Base-by-base conservation (phyloP, 169 alveolate species). In the Theileria annulata region DNA sequence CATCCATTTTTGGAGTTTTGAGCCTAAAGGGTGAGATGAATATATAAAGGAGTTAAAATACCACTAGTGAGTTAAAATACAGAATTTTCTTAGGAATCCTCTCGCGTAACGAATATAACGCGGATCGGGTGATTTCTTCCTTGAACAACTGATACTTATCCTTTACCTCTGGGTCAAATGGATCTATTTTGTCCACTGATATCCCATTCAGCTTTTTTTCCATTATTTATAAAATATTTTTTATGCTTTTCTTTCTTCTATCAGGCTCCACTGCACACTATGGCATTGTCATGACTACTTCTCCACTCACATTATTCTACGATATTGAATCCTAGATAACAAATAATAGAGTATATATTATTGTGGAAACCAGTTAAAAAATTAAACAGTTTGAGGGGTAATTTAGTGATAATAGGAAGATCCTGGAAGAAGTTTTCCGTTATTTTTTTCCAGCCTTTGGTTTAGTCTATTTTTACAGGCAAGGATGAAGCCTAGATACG, bases 81-180 rank as follows among this genome's bases (percentile, higher is more conserved):
- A 94, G 84, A n/a, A 94, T 94, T 70, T 94, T 93, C 30, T 73
- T 64, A 0, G 97, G 97, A 51, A 94, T 94, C 51, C 96, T 86
- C 49, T 94, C 96, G 54, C 94, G 88, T 28, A 94, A 47, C 8
- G 94, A 90, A 35, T 77, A 83, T 8, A 92, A 74, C 9, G 96
- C 96, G 62, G 88, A 95, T 48, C 86, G 86, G 1, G 97, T 92
- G 28, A 94, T 83, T 48, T 94, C 96, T 48, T 79, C 84, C 71
- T 91, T 91, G 80, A 94, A 94, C 30, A 91, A 75, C 49, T 75
- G 81, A 59, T 94, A 92, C 33, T 93, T 88, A 37, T 91, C 92
- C 70, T 90, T 91, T 56, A 94, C 85, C 28, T 70, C 87, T 13
- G 87, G 85, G 54, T 92, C 92, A 19, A 75, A 66, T 21, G 96